Base-by-base conservation (phyloP, 192 early-diverging fungal species). In the Paraglomus occultum region DNA sequence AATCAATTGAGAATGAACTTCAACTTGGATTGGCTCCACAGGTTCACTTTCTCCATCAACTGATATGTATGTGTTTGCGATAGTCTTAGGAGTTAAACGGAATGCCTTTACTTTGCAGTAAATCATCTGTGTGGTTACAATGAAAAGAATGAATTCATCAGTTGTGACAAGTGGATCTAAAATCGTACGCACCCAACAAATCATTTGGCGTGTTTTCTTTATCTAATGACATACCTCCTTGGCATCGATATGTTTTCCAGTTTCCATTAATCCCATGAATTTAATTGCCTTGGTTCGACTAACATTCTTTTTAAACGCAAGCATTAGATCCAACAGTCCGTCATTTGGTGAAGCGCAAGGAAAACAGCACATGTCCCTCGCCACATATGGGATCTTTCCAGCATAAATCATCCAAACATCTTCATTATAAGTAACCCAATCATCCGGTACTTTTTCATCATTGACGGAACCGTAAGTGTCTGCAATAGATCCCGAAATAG, bases 51-150 rank as follows among this genome's bases (percentile, higher is more conserved):
- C 85, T 1, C 85, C 85, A 70, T 87, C 85, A 70, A 87, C 79
- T 1, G 83, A 75, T 3, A 87, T 72, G 59, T 77, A 84, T 1
- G 77, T 77, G 1, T 71, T 60, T 9, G 66, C n/a, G 18, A 54
- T 59, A 17, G 57, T 51, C 31, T 73, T 59, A 4, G 85, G 85
- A 4, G 68, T 76, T n/a, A 87, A 57, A 22, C 85, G 75, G 70
- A 83, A 84, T 6, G 83, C 85, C 20, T 79, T 77, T 38, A 87
- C 72, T 58, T 87, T 87, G 65, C 81, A 80, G 70, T 87, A 87
- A 10, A 83, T 79, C 45, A 87, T 73, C 83, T 86, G 55, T 86
- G 55, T 15, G 8, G 48, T 15, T 63, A 14, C 9, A 47, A 18
- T 20, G 45, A 22, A 49, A 58, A 18, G 40, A 53, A 49, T 22